phyloP scores from a whole-genome alignment of 1,284 basidiomycete genomes.

The Psilocybe mexicana region DNA sequence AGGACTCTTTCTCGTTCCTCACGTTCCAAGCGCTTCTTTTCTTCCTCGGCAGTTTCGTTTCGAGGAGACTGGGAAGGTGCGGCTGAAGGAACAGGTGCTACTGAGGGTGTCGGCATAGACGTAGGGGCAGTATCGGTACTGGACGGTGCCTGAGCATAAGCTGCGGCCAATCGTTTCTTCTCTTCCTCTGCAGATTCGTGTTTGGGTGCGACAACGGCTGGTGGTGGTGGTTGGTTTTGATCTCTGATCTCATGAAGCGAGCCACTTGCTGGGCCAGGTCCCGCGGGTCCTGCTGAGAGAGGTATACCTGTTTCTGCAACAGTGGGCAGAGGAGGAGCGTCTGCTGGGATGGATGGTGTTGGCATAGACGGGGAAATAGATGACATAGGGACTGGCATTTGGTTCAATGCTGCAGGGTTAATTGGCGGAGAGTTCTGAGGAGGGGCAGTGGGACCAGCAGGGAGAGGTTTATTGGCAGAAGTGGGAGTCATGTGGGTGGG shows the following conservation, averaged over 20 bases:
- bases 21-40: slow-evolving; percentile 67
- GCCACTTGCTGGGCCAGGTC: slow-evolving; percentile 67
- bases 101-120: slow-evolving; percentile 13
- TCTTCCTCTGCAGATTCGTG: slow-evolving; percentile 54
- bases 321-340: slow-evolving; percentile 43
- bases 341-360: neutral
- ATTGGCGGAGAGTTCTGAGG: slow-evolving; percentile 39
- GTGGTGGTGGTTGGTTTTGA: slow-evolving; percentile 25
- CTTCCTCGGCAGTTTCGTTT: slow-evolving; percentile 59
- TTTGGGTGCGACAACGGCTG: slow-evolving; percentile 14
- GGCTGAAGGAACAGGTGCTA: slow-evolving; percentile 1
- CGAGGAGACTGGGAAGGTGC: slow-evolving; percentile 17
- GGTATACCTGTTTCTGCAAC: slow-evolving; percentile 65
- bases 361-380: slow-evolving; percentile 28
- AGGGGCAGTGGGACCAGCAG: slow-evolving; percentile 14
- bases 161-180: slow-evolving; percentile 47
- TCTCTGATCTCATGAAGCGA: slow-evolving; percentile 49
- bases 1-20: slow-evolving; percentile 63
- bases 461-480: slow-evolving; percentile 16
- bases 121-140: slow-evolving; percentile 15
- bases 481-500: slow-evolving; percentile 20
- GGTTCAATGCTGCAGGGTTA: slow-evolving; percentile 55
- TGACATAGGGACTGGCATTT: slow-evolving; percentile 55
- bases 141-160: slow-evolving; percentile 35
- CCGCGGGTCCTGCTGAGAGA: slow-evolving; percentile 47